phyloP scores from a whole-genome alignment of 768 basidiomycete species.

The Leccinum olivaceopallidum region DNA sequence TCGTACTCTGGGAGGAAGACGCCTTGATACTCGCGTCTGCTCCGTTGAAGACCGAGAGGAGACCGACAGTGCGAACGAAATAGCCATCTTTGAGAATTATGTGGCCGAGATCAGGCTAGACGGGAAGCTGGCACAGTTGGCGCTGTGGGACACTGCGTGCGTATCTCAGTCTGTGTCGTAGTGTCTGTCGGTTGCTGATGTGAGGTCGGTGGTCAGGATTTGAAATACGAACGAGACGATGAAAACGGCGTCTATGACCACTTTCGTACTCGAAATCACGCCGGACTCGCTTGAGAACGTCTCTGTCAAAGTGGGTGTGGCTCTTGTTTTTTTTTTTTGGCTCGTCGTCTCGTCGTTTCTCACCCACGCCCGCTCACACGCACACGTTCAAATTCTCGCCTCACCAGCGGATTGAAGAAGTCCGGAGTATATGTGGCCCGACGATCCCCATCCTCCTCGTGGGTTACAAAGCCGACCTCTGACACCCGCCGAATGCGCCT shows the following conservation, averaged over 20 bases:
- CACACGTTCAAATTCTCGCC: background rate
- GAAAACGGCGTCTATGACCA: slow-evolving; percentile 78
- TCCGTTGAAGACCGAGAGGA: no score
- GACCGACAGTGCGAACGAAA: no score
- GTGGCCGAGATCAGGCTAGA: slow-evolving; percentile 98
- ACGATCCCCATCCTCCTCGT: slow-evolving; percentile 93
- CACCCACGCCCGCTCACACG: no score
- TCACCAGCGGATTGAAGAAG: slow-evolving; percentile 95
- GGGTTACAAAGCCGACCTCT: slow-evolving; percentile 93
- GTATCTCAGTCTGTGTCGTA: slow-evolving; percentile 26
- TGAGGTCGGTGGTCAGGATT: slow-evolving; percentile 78
- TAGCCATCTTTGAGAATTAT: slow-evolving; percentile 95
- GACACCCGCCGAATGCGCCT: slow-evolving; percentile 55
- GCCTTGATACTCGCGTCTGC: no score
- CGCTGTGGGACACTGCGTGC: slow-evolving; percentile 99
- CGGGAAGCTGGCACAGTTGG: slow-evolving; percentile 95
- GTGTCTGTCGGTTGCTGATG: background rate
- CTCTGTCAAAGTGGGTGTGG: slow-evolving; percentile 68
- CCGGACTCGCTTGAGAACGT: slow-evolving; percentile 98
- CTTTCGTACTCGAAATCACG: slow-evolving; percentile 96
- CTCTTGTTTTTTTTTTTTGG: background rate
- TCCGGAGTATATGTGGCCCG: slow-evolving; percentile 92
- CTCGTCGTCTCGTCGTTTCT: no score
- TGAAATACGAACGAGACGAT: background rate
- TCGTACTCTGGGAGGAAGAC: no score